phyloP scores from a whole-genome alignment of 2,329 filamentous ascomycete species.

The Graphilbum sp. region DNA sequence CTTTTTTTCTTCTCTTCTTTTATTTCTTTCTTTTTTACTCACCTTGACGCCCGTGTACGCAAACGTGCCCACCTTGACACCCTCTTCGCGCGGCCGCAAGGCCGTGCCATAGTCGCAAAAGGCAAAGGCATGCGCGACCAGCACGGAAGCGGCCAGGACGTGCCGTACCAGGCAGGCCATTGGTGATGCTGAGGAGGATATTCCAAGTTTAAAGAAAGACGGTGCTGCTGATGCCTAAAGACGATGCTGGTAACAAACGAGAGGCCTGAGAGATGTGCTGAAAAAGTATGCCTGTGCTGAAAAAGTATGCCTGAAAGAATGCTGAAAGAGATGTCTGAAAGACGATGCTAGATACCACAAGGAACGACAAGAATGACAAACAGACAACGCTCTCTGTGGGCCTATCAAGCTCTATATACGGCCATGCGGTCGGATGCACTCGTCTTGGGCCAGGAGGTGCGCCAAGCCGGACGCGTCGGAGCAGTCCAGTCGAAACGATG shows the following conservation, averaged over 20 bases:
- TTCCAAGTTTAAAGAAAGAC: neutral
- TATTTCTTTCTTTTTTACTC: constrained; percentile 5
- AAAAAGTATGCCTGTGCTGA: no score
- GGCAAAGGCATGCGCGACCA: constrained; percentile 3
- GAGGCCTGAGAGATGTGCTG: no score
- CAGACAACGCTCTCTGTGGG: no score
- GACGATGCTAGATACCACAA: no score
- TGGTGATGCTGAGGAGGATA: neutral
- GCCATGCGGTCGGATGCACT: no score
- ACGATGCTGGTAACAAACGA: neutral
- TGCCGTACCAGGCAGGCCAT: neutral
- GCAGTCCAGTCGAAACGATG: no score
- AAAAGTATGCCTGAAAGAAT: no score
- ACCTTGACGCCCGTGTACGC: constrained; percentile 17
- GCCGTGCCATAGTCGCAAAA: constrained; percentile 24
- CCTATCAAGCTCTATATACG: no score
- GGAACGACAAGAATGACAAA: no score
- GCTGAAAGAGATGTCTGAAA: no score
- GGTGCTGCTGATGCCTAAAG: neutral
- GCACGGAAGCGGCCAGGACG: neutral
- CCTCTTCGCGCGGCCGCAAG: constrained; percentile 17
- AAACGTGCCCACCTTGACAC: constrained; percentile 19
- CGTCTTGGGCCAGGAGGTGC: no score
- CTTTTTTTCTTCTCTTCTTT: neutral
- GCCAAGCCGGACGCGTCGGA: no score